A percentile compares a stretch with the other conserved stretches of the same genome.
Evolutionary conservation across 148 eudicot species (phyloP).

Genomic region (Bassia scoparia): DNA sequence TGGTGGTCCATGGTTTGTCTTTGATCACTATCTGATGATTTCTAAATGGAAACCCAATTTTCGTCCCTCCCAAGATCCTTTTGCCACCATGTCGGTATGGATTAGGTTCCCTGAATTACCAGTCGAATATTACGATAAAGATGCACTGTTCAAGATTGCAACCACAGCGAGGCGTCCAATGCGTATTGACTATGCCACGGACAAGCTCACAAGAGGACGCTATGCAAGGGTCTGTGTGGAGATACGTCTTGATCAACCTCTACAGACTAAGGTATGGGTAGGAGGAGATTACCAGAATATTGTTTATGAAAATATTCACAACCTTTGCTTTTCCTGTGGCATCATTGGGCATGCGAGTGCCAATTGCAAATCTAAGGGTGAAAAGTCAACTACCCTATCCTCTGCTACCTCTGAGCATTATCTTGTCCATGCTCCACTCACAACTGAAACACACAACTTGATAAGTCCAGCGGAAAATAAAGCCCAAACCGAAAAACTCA

Average conservation of each 20-base stretch:
- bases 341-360: no score
- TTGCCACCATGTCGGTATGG: not conserved
- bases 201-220: not conserved
- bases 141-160: not conserved
- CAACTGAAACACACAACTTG: no score
- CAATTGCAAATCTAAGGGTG: no score
- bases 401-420: no score
- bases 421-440: no score
- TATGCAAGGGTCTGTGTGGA: not conserved
- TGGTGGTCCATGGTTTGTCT: not conserved
- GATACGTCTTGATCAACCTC: not conserved
- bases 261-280: no score
- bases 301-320: no score
- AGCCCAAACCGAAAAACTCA: no score
- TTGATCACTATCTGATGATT: not conserved
- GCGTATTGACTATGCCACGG: not conserved
- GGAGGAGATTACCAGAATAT: no score
- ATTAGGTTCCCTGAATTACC: not conserved
- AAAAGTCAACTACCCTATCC: no score
- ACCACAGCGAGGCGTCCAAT: not conserved
- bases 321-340: no score
- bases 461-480: no score
- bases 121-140: not conserved
- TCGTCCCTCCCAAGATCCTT: not conserved
- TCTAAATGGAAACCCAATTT: not conserved